Evolutionary conservation across 2,329 filamentous ascomycete species (phyloP).

Genomic region (Pyrenophora graminea): DNA sequence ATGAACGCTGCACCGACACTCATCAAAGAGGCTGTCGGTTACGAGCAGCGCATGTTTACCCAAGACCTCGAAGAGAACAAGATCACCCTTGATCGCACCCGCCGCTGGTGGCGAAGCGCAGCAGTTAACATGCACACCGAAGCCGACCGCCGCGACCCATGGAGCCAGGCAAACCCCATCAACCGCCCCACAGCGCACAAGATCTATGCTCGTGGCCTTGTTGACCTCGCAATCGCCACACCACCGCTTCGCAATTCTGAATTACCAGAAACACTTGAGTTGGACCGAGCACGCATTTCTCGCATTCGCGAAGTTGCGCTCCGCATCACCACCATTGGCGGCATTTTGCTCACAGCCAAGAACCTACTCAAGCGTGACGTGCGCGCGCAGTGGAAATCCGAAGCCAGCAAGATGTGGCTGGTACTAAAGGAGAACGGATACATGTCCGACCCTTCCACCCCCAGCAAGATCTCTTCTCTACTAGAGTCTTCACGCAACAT

Average conservation of each 20-base stretch:
- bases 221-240: slow-evolving; percentile 74
- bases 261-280: slow-evolving; percentile 73
- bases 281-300: slow-evolving; percentile 68
- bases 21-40: slow-evolving; percentile 70
- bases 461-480: slow-evolving; percentile 52
- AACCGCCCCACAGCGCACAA: slow-evolving; percentile 69
- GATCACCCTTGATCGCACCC: slow-evolving; percentile 63
- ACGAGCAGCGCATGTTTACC: slow-evolving; percentile 74
- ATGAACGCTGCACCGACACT: slow-evolving; percentile 72
- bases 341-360: slow-evolving; percentile 78
- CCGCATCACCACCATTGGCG: slow-evolving; percentile 72
- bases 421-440: slow-evolving; percentile 67
- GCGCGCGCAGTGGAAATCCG: slow-evolving; percentile 74
- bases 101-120: slow-evolving; percentile 68
- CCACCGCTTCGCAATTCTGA: slow-evolving; percentile 58
- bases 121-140: slow-evolving; percentile 68
- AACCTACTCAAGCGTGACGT: slow-evolving; percentile 82
- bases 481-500: slow-evolving; percentile 57
- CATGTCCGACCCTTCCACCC: slow-evolving; percentile 56
- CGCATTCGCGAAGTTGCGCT: slow-evolving; percentile 62
- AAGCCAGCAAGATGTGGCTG: slow-evolving; percentile 71
- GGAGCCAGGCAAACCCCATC: slow-evolving; percentile 60
- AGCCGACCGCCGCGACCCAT: slow-evolving; percentile 68
- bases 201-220: slow-evolving; percentile 75
- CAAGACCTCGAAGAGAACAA: slow-evolving; percentile 64